Evolutionary conservation across 2,329 filamentous ascomycete genomes (phyloP).

Genomic region (Ophiosphaerella korrae): DNA sequence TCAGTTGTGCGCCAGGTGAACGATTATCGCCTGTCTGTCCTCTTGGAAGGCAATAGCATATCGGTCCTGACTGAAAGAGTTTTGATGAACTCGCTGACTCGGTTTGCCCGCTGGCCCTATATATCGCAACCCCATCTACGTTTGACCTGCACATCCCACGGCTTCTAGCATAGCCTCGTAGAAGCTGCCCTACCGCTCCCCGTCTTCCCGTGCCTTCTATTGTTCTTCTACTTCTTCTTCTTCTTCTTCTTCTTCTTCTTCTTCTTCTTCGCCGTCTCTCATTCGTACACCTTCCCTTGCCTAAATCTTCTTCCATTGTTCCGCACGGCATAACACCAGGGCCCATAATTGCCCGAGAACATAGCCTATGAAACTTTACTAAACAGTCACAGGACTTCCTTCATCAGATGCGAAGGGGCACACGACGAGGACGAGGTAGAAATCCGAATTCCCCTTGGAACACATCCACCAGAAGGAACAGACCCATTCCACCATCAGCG

Average conservation of each 20-base stretch:
- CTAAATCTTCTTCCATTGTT: constrained; percentile 3
- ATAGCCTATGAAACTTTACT: constrained; percentile 27
- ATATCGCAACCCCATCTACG: neutral
- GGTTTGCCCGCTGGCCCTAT: constrained; percentile 43
- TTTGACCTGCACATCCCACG: neutral
- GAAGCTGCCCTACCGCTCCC: constrained; percentile 15
- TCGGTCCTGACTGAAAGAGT: constrained; percentile 14
- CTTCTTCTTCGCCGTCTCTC: neutral
- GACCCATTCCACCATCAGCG: constrained; percentile 24
- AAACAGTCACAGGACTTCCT: constrained; percentile 37
- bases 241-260: constrained; percentile 8
- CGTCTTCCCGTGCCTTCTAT: constrained; percentile 16
- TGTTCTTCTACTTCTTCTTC: constrained; percentile 10
- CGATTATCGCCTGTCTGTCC: constrained; percentile 10
- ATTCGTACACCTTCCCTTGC: constrained; percentile 1
- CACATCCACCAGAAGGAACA: constrained; percentile 30
- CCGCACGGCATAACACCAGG: constrained; percentile 26
- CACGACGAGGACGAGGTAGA: constrained; percentile 43
- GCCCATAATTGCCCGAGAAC: constrained; percentile 28
- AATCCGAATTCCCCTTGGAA: constrained; percentile 35
- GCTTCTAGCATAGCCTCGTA: constrained; percentile 3
- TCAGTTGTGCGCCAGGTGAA: constrained; percentile 15
- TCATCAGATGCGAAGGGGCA: constrained; percentile 46
- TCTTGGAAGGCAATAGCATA: constrained; percentile 27
- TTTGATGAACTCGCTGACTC: constrained; percentile 42